Evolutionary conservation across 2,329 filamentous ascomycete species (phyloP).

Genomic region (Diaporthe batatas): DNA sequence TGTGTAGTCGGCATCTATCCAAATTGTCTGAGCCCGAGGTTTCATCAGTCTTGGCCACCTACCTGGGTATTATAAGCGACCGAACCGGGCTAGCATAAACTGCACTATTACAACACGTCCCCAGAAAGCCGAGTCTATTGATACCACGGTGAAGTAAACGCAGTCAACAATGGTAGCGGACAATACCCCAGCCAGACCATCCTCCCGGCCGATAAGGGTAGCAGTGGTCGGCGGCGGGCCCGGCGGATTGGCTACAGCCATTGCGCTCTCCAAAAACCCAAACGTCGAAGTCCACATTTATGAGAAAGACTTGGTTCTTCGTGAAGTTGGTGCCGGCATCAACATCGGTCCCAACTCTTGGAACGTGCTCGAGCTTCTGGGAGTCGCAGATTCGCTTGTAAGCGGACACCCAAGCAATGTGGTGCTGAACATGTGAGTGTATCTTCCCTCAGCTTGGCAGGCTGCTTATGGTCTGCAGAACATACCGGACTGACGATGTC

Average conservation of each 20-base stretch:
- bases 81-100: too few relatives aligned
- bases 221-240: conserved; percentile 42
- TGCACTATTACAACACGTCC: too few relatives aligned
- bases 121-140: neutral
- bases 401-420: conserved; percentile 39
- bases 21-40: neutral
- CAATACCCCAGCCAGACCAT: neutral
- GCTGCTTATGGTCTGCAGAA: neutral
- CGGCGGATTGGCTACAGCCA: conserved; percentile 46
- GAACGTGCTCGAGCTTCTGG: conserved; percentile 52
- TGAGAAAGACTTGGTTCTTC: conserved; percentile 53
- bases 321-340: conserved; percentile 55
- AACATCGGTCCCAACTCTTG: conserved; percentile 53
- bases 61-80: too few relatives aligned
- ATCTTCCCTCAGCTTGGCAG: neutral
- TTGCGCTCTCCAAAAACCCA: conserved; percentile 48
- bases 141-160: neutral
- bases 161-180: conserved; percentile 19
- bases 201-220: conserved; percentile 30
- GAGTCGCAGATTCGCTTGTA: conserved; percentile 45
- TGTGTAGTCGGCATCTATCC: neutral
- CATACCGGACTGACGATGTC: neutral
- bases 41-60: neutral
- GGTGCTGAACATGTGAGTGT: conserved; percentile 39
- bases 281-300: conserved; percentile 53